These are phyloP conservation scores for Aspergillus clavatus DNA, from an alignment of 2,329 filamentous ascomycete genomes.

Conservation along the genomic window DNA sequence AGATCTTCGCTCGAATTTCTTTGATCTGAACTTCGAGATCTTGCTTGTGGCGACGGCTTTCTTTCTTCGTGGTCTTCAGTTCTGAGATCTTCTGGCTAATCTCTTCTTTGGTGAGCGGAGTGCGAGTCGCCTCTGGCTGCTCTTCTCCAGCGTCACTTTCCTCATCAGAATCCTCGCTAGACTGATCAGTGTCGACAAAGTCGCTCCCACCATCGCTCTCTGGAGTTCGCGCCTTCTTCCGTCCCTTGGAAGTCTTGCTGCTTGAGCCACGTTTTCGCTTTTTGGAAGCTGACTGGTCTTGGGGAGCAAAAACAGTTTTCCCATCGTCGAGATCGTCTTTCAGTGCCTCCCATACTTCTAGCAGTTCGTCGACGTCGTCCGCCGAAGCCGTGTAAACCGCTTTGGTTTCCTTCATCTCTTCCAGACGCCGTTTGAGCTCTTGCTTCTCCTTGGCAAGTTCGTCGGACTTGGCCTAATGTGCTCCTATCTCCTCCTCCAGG, in stretches of 20 bases:
- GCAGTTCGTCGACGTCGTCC: not conserved
- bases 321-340: not conserved
- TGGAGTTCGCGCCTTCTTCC: not conserved
- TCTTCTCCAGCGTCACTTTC: not conserved
- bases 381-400: not conserved
- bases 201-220: not conserved
- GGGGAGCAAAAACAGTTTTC: not conserved
- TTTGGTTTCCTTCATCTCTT: not conserved
- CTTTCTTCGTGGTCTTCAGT: not conserved
- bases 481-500: conserved; percentile 20
- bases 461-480: not conserved
- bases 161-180: conserved; percentile 10
- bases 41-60: not conserved
- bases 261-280: not conserved
- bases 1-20: not conserved
- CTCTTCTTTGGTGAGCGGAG: not conserved
- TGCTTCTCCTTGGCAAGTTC: not conserved
- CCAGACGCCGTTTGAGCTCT: not conserved
- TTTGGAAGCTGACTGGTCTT: not conserved
- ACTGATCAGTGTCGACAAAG: conserved; percentile 1
- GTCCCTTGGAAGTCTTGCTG: not conserved
- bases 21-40: not conserved
- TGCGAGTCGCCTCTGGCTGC: conserved; percentile 10
- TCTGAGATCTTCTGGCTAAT: not conserved
- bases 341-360: not conserved